These are phyloP conservation scores for Casuarina glauca DNA, from an alignment of 306 rosid genomes.

Conservation along the genomic window DNA sequence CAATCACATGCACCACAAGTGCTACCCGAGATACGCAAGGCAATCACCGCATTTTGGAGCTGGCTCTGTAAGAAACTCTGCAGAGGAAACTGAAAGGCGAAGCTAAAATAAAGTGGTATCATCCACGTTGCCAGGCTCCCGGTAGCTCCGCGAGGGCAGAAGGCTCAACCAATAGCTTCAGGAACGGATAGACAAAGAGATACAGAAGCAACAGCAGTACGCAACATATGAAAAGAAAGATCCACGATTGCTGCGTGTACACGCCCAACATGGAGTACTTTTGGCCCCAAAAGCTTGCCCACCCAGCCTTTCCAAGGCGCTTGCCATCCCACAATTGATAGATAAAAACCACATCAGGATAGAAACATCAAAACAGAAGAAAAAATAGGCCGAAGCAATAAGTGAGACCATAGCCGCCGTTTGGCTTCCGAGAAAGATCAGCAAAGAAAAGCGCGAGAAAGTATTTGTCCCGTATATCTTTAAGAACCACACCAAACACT, in stretches of 20 bases:
- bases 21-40: slow-evolving; percentile 46
- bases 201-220: slow-evolving; percentile 56
- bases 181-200: slow-evolving; percentile 49
- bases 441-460: too few species aligned
- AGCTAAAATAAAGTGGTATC: slow-evolving; percentile 64
- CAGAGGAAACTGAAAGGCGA: slow-evolving; percentile 67
- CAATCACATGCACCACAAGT: slow-evolving; percentile 40
- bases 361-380: too few species aligned
- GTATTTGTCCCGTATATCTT: too few species aligned
- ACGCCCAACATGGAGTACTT: slow-evolving; percentile 73
- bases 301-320: slow-evolving; percentile 75
- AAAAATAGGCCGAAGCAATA: too few species aligned
- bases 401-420: background rate
- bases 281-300: slow-evolving; percentile 91
- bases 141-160: slow-evolving; percentile 52
- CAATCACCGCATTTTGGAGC: slow-evolving; percentile 46
- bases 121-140: slow-evolving; percentile 40
- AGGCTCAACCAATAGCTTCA: slow-evolving; percentile 66
- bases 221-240: slow-evolving; percentile 55
- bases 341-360: background rate
- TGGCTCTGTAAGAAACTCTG: slow-evolving; percentile 67
- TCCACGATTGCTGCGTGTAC: slow-evolving; percentile 88
- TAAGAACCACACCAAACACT: too few species aligned
- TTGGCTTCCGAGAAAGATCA: too few species aligned
- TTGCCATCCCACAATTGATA: slow-evolving; percentile 81